Base-by-base conservation (phyloP, 257 asterid species). In the Catharanthus roseus region DNA sequence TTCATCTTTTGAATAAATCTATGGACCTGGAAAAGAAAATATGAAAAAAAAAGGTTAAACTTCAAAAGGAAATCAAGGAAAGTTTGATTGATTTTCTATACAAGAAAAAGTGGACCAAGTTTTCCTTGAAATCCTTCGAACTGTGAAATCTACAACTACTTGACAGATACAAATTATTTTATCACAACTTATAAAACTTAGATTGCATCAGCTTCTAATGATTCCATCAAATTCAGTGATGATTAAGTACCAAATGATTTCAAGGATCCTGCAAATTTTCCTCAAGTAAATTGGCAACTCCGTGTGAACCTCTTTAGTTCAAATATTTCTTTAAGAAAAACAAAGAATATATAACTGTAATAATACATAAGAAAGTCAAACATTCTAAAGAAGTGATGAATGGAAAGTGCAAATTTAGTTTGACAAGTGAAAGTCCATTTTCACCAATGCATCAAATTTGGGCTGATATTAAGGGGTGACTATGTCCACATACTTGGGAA, bases 401-500 rank as follows among this genome's bases (percentile, higher is more conserved):
- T 44, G 19, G 39, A 66, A 54, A 4, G 11, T n/a, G 33, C 34
- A 34, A 5, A 5, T 6, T 3, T 67, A 47, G 7, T 41, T 18
- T 21, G 63, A 51, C 8, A 65, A 66, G 7, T 41, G 19, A n/a
- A 51, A 62, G 29, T 16, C 51, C 39, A 45, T 31, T 62, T 47
- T 89, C 77, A 91, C 95, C 96, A 92, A 82, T 26, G 93, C 91
- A 38, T 92, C 96, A 78, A 92, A 89, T 82, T 92, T 86, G 67
- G 96, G 96, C 64, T 89, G 88, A 84, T 86, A 92, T 77, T 89
- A 82, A 56, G 96, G 97, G 66, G 96, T 89, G 78, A 89, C 97
- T 38, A 76, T 88, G 84, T 92, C 97, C 66, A 84, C 97, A 74
- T 85, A 89, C 81, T 86, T 82, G 12, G 97, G 97, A 78, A 92